These are phyloP conservation scores for Albifimbria verrucaria DNA, from an alignment of 2,329 filamentous ascomycete species.

Conservation along the genomic window DNA sequence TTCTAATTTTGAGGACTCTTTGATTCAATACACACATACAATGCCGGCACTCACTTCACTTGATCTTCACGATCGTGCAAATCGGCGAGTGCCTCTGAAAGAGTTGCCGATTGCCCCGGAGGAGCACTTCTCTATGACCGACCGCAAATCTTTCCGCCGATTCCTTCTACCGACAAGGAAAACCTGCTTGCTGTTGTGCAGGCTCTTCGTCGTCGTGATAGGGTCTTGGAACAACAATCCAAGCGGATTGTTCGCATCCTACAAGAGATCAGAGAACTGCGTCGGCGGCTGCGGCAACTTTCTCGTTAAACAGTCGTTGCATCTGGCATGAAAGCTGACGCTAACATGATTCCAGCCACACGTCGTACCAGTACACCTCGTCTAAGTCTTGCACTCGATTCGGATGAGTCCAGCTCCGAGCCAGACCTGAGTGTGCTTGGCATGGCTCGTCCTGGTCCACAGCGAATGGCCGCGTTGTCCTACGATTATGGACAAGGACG, in stretches of 20 bases:
- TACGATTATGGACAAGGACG: conserved; percentile 21
- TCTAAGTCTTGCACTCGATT: conserved; percentile 33
- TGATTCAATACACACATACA: too few relatives aligned
- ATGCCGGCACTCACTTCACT: too few relatives aligned
- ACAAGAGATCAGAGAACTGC: conserved; percentile 5
- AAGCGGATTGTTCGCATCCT: conserved; percentile 7
- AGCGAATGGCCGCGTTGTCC: conserved; percentile 26
- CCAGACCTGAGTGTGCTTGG: conserved; percentile 34
- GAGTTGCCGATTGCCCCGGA: conserved; percentile 19
- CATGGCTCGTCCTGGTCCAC: conserved; percentile 27
- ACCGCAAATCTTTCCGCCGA: conserved; percentile 14
- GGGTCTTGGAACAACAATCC: conserved; percentile 7
- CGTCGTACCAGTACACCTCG: conserved; percentile 23
- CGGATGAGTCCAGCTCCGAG: conserved; percentile 33
- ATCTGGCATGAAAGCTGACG: too few relatives aligned
- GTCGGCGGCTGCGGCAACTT: conserved; percentile 1
- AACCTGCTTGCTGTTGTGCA: conserved; percentile 17
- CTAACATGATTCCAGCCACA: conserved; percentile 23
- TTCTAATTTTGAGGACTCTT: too few relatives aligned
- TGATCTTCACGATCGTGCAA: not conserved
- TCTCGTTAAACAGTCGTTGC: conserved; percentile 1
- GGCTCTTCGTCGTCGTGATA: conserved; percentile 12
- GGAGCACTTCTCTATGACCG: conserved; percentile 18
- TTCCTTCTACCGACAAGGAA: conserved; percentile 24
- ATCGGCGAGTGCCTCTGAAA: conserved; percentile 20